These are phyloP conservation scores for Lipomyces kockii DNA, from an alignment of 805 yeast genomes.

Conservation along the genomic window DNA sequence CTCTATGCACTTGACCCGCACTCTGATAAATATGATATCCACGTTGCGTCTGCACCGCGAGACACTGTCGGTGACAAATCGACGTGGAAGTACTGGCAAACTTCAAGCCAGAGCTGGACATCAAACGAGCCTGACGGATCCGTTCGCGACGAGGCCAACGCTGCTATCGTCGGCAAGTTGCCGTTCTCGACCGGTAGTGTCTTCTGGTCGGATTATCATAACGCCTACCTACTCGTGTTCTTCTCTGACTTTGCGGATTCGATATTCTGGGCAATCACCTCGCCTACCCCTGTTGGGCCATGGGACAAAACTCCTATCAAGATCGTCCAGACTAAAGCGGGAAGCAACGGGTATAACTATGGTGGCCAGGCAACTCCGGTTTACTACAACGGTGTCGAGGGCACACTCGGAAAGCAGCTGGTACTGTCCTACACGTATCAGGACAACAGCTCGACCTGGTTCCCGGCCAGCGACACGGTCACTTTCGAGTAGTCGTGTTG, in stretches of 20 bases:
- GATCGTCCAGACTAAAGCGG: slow-evolving; percentile 19
- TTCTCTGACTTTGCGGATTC: slow-evolving; percentile 30
- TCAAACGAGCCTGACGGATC: slow-evolving; percentile 16
- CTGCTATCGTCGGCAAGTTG: slow-evolving; percentile 21
- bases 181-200: slow-evolving; percentile 33
- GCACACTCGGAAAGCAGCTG: slow-evolving; percentile 19
- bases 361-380: slow-evolving; percentile 32
- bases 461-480: slow-evolving; percentile 26
- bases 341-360: slow-evolving; percentile 32
- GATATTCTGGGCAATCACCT: slow-evolving; percentile 18
- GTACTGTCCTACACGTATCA: slow-evolving; percentile 30
- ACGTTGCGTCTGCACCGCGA: slow-evolving; percentile 25
- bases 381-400: neutral
- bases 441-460: slow-evolving; percentile 25
- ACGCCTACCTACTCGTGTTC: slow-evolving; percentile 28
- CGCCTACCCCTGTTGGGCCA: slow-evolving; percentile 31
- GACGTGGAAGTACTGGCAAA: slow-evolving; percentile 28
- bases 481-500: slow-evolving; percentile 20
- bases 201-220: slow-evolving; percentile 34
- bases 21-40: slow-evolving; percentile 27
- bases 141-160: slow-evolving; percentile 18
- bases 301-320: slow-evolving; percentile 19
- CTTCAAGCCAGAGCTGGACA: slow-evolving; percentile 18
- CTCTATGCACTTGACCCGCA: slow-evolving; percentile 30
- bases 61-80: slow-evolving; percentile 14